phyloP scores from a whole-genome alignment of 306 rosid genomes.

The Herpetospermum pedunculosum region DNA sequence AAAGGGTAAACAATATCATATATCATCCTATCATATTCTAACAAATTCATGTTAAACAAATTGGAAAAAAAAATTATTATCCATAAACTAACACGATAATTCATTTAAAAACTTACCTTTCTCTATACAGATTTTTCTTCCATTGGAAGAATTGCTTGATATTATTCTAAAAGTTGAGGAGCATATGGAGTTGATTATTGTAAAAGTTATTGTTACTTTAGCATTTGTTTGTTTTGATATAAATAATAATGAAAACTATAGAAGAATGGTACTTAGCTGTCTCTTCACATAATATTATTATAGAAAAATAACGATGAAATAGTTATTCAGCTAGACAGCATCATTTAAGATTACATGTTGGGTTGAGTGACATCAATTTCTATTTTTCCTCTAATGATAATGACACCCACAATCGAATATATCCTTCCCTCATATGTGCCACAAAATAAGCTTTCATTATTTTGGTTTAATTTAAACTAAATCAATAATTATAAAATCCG shows the following conservation, averaged over 20 bases:
- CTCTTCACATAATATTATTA: background rate
- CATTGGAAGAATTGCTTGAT: too few relatives aligned
- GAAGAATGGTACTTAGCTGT: background rate
- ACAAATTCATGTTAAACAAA: too few relatives aligned
- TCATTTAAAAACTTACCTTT: too few relatives aligned
- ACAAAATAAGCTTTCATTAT: background rate
- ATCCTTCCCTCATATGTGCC: constrained; percentile 1
- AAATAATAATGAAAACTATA: background rate
- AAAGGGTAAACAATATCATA: too few relatives aligned
- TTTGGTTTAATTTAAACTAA: background rate
- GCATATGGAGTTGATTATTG: too few relatives aligned
- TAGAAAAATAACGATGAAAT: background rate
- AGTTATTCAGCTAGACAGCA: background rate
- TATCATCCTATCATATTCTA: too few relatives aligned
- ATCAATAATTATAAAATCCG: too few relatives aligned
- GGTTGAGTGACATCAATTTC: background rate
- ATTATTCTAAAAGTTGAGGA: too few relatives aligned
- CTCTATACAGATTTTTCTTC: too few relatives aligned
- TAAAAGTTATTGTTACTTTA: too few relatives aligned
- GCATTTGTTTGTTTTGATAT: background rate
- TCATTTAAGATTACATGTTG: background rate
- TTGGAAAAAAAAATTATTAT: too few relatives aligned
- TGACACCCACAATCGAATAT: background rate
- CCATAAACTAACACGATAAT: too few relatives aligned
- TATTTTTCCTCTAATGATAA: background rate